Conservation (phyloP, 768 basidiomycete species). For the Boletus insuetus region DNA sequence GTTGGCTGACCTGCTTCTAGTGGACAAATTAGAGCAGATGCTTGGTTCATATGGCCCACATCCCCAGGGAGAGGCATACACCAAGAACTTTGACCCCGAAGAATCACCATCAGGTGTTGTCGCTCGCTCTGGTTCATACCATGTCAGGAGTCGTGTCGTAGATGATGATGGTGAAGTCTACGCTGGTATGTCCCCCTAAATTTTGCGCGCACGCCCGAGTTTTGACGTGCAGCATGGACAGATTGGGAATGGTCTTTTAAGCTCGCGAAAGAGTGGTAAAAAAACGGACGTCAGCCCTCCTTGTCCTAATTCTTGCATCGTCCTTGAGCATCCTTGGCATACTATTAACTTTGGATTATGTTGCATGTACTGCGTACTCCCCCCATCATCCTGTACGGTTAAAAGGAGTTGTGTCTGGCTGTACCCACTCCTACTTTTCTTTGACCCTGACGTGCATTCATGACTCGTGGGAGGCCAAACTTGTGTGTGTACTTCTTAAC, state of each 20-base stretch:
- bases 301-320: slow-evolving; percentile 16
- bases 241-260: slow-evolving; percentile 77
- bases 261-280: slow-evolving; percentile 87
- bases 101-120: slow-evolving; percentile 76
- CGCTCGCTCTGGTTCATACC: slow-evolving; percentile 78
- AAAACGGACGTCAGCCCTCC: background rate
- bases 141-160: slow-evolving; percentile 75
- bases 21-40: slow-evolving; percentile 93
- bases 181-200: slow-evolving; percentile 52
- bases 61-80: slow-evolving; percentile 60
- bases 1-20: slow-evolving; percentile 37
- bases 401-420: slow-evolving; percentile 6
- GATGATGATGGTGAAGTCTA: slow-evolving; percentile 86
- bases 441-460: background rate
- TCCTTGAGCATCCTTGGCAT: slow-evolving; percentile 30
- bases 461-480: background rate
- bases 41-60: slow-evolving; percentile 88
- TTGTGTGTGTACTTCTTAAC: background rate
- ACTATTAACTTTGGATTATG: slow-evolving; percentile 18
- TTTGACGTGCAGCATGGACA: slow-evolving; percentile 14
- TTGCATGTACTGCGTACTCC: slow-evolving; percentile 34
- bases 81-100: slow-evolving; percentile 74
- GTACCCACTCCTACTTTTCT: slow-evolving; percentile 4
- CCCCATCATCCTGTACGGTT: slow-evolving; percentile 19
- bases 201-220: background rate